phyloP scores from a whole-genome alignment of 2,329 filamentous ascomycete genomes.

The Claviceps lovelessii region DNA sequence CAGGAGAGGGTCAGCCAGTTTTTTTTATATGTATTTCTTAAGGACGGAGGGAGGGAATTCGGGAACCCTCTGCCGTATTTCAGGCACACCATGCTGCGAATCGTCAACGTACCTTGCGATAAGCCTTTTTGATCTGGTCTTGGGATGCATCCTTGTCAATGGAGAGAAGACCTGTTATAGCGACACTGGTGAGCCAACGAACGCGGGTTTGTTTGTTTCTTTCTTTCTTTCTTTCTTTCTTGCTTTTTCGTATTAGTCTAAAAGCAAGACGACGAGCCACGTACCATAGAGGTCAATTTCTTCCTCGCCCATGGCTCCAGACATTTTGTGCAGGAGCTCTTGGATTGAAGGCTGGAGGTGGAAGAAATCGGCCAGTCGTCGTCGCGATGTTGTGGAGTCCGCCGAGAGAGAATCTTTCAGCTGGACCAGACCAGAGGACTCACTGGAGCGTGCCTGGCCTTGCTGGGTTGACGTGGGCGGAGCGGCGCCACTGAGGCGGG shows the following conservation, averaged over 20 bases:
- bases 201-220: not conserved
- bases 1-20: constrained; percentile 3
- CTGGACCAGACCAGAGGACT: too few relatives aligned
- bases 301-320: constrained; percentile 17
- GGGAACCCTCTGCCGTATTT: too few relatives aligned
- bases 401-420: not conserved
- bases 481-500: too few relatives aligned
- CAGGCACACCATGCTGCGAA: not conserved
- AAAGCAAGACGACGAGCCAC: constrained; percentile 5
- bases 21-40: too few relatives aligned
- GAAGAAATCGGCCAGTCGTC: not conserved
- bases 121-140: constrained; percentile 85
- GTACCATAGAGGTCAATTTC: constrained; percentile 50
- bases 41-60: too few relatives aligned
- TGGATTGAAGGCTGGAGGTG: not conserved
- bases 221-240: too few relatives aligned
- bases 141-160: constrained; percentile 58
- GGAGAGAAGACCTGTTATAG: constrained; percentile 55
- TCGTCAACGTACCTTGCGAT: constrained; percentile 59
- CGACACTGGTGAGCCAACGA: constrained; percentile 1
- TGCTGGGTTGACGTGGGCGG: too few relatives aligned
- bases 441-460: too few relatives aligned
- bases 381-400: not conserved
- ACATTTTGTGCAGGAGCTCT: constrained; percentile 7
- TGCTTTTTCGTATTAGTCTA: too few relatives aligned